phyloP scores from a whole-genome alignment of 768 basidiomycete genomes.

The Podaxis sp. region DNA sequence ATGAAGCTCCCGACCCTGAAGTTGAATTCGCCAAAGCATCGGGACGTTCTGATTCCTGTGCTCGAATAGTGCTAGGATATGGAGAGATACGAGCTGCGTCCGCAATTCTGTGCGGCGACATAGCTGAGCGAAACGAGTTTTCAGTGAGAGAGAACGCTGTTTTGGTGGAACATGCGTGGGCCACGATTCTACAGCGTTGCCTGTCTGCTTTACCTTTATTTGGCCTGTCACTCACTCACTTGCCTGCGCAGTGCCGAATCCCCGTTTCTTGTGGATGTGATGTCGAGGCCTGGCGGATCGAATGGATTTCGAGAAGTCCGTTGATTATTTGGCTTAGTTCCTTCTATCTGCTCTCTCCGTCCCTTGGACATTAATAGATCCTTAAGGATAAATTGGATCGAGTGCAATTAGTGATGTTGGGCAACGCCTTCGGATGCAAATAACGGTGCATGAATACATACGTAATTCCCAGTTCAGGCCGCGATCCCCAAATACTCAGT shows the following conservation, averaged over 20 bases:
- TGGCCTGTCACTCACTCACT: slow-evolving; percentile 18
- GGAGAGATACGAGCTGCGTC: slow-evolving; percentile 54
- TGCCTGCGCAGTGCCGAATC: not conserved
- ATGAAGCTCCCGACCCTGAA: slow-evolving; percentile 7
- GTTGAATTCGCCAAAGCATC: slow-evolving; percentile 22
- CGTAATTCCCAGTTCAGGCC: not conserved
- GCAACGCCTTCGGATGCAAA: not conserved
- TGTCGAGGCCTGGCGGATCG: not conserved
- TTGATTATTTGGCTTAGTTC: not conserved
- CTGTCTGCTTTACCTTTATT: slow-evolving; percentile 34
- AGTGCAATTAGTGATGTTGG: slow-evolving; percentile 6
- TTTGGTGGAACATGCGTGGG: slow-evolving; percentile 36
- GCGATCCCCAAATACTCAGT: not conserved
- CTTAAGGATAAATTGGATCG: not conserved
- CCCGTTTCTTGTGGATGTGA: slow-evolving; percentile 1
- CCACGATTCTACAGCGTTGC: slow-evolving; percentile 39
- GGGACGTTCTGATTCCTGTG: slow-evolving; percentile 37
- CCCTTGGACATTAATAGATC: slow-evolving; percentile 9
- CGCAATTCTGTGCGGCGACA: slow-evolving; percentile 45
- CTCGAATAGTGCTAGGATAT: slow-evolving; percentile 57
- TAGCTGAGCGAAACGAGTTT: slow-evolving; percentile 29
- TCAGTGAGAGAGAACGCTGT: slow-evolving; percentile 34
- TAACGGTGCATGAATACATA: not conserved
- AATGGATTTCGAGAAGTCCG: slow-evolving; percentile 1
- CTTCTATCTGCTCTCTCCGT: not conserved